Conservation (phyloP, 805 yeast genomes). For the Metschnikowia vanudenii region DNA sequence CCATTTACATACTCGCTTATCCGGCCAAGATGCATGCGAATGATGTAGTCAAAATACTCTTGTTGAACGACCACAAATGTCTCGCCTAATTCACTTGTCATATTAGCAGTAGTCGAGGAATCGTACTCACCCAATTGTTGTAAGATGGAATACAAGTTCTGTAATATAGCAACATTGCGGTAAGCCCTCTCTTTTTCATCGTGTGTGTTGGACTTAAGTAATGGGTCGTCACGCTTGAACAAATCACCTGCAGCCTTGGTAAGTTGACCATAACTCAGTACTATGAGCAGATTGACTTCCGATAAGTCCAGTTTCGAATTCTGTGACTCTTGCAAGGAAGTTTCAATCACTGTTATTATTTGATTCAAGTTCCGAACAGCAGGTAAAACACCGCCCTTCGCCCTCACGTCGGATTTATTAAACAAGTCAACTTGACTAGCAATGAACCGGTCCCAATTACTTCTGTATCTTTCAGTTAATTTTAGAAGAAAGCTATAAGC, state of each 20-base stretch:
- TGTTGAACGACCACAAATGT: slow-evolving; percentile 30
- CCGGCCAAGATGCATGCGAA: slow-evolving; percentile 60
- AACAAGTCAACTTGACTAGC: slow-evolving; percentile 49
- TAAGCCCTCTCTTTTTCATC: slow-evolving; percentile 44
- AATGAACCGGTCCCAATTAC: slow-evolving; percentile 59
- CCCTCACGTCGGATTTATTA: slow-evolving; percentile 34
- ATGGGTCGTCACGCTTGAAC: slow-evolving; percentile 42
- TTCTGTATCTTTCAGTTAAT: slow-evolving; percentile 48
- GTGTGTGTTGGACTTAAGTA: slow-evolving; percentile 41
- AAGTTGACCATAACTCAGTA: slow-evolving; percentile 32
- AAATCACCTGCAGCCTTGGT: slow-evolving; percentile 35
- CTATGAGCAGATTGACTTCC: slow-evolving; percentile 27
- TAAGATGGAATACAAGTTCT: slow-evolving; percentile 35
- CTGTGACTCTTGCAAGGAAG: slow-evolving; percentile 26
- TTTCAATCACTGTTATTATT: slow-evolving; percentile 33
- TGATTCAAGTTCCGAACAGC: slow-evolving; percentile 35
- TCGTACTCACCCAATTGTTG: slow-evolving; percentile 33
- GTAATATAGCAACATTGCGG: slow-evolving; percentile 41
- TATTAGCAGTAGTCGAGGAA: slow-evolving; percentile 23
- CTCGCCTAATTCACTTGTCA: slow-evolving; percentile 25
- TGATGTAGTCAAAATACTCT: slow-evolving; percentile 33
- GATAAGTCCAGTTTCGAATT: slow-evolving; percentile 3
- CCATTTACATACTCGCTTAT: slow-evolving; percentile 65
- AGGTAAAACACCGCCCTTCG: slow-evolving; percentile 38
- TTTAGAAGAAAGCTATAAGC: slow-evolving; percentile 49